Conservation (phyloP, 768 basidiomycete species). For the Rhodotorula toruloides region DNA sequence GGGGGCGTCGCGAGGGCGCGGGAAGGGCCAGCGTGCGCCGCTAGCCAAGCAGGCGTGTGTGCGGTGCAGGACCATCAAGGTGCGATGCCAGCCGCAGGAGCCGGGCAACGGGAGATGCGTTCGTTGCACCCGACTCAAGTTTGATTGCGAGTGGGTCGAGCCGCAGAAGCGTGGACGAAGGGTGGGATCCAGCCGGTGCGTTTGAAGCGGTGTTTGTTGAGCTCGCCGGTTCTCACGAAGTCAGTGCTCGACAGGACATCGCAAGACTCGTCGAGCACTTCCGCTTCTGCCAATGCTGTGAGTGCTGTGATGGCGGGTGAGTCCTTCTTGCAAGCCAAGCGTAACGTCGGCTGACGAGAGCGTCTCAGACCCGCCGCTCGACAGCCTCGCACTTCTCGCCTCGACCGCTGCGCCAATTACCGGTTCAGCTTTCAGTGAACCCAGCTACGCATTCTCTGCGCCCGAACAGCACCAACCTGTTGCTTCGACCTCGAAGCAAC, state of each 20-base stretch:
- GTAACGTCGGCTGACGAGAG: too few species aligned
- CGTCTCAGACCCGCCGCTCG: not conserved
- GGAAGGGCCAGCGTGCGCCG: too few species aligned
- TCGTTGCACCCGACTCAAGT: not conserved
- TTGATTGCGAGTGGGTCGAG: not conserved
- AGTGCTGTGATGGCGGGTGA: too few species aligned
- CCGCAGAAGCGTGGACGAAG: slow-evolving; percentile 1
- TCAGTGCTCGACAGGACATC: not conserved
- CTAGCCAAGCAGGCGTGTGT: too few species aligned
- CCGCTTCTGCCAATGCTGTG: too few species aligned
- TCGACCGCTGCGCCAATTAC: not conserved
- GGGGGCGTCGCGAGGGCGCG: too few species aligned
- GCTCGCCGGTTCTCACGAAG: not conserved
- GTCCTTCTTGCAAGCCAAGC: too few species aligned
- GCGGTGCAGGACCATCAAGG: too few species aligned
- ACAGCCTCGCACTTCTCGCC: slow-evolving; percentile 2
- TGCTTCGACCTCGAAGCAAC: too few species aligned
- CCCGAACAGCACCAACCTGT: not conserved
- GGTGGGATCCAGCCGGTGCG: too few species aligned
- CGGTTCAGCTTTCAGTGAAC: not conserved
- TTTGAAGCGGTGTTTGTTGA: not conserved
- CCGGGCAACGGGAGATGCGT: slow-evolving; percentile 3
- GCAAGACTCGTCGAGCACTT: too few species aligned
- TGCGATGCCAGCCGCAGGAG: not conserved
- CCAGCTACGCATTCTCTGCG: not conserved